Evolutionary conservation across 2,329 filamentous ascomycete species (phyloP).

Genomic region (Apiospora kogelbergensis): DNA sequence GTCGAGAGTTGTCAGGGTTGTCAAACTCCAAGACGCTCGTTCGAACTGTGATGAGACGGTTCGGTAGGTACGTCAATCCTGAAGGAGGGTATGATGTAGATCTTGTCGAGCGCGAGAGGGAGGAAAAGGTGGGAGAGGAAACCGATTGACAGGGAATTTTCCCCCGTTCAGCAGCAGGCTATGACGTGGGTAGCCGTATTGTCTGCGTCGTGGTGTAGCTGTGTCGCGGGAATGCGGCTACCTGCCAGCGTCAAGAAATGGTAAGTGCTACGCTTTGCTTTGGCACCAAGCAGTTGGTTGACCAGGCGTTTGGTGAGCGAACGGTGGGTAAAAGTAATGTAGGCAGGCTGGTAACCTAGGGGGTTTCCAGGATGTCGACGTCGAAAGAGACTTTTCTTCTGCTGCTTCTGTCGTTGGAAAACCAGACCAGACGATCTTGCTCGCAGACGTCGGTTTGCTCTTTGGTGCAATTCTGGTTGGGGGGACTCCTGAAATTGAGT

Average conservation of each 20-base stretch:
- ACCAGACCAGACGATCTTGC: background rate
- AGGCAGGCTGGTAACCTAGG: background rate
- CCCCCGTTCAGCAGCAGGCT: background rate
- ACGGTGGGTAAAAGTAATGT: background rate
- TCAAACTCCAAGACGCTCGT: background rate
- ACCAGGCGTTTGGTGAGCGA: background rate
- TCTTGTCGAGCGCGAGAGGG: background rate
- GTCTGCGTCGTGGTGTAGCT: background rate
- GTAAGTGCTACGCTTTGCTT: background rate
- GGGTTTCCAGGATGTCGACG: background rate
- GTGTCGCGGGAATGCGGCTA: conserved; percentile 7
- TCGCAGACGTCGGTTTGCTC: background rate
- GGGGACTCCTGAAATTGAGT: conserved; percentile 6
- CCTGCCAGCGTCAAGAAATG: conserved; percentile 3
- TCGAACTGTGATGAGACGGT: conserved; percentile 7
- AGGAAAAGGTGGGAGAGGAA: background rate
- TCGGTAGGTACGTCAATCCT: conserved; percentile 1
- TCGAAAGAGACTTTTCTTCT: background rate
- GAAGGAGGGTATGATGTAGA: conserved; percentile 2
- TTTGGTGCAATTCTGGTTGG: background rate
- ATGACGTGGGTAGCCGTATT: conserved; percentile 11
- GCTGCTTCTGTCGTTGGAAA: background rate
- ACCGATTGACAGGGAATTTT: conserved; percentile 8
- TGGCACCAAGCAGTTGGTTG: background rate
- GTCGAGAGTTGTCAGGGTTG: conserved; percentile 2